Conservation (phyloP, 1,139 yeast genomes). For the Suhomyces chickasaworum region DNA sequence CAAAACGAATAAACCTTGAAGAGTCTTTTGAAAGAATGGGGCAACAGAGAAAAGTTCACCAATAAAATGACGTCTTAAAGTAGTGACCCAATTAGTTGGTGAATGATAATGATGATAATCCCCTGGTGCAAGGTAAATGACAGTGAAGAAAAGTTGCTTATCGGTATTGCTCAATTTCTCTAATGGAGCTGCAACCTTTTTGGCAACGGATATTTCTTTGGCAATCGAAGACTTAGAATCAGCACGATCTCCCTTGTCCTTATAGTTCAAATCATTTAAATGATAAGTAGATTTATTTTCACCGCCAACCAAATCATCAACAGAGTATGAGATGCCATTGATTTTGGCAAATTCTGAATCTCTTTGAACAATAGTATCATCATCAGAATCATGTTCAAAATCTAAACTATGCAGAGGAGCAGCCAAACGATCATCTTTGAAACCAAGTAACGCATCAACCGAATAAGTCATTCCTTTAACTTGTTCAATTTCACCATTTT, state of each 20-base stretch:
- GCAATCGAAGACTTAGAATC: constrained; percentile 36
- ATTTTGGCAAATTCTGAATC: constrained; percentile 78
- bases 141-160: constrained; percentile 80
- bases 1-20: constrained; percentile 83
- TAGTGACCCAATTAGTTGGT: constrained; percentile 95
- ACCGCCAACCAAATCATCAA: constrained; percentile 69
- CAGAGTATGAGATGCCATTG: constrained; percentile 72
- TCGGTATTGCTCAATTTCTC: constrained; percentile 35
- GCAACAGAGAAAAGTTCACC: constrained; percentile 97
- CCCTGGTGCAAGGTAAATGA: constrained; percentile 95
- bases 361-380: constrained; percentile 48
- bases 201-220: constrained; percentile 46
- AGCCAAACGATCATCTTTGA: constrained; percentile 50
- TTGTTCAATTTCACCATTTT: constrained; percentile 87
- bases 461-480: constrained; percentile 96
- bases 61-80: constrained; percentile 89
- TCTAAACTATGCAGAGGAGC: constrained; percentile 63
- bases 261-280: constrained; percentile 48
- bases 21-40: constrained; percentile 88
- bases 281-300: constrained; percentile 40
- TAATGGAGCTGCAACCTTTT: constrained; percentile 38
- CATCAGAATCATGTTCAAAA: constrained; percentile 45
- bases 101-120: constrained; percentile 98
- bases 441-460: constrained; percentile 84
- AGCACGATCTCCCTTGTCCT: constrained; percentile 60